Evolutionary conservation across 73 alveolate genomes (phyloP), one percentile per base, ranked within the genome.

Genomic region (Paramecium octaurelia): DNA sequence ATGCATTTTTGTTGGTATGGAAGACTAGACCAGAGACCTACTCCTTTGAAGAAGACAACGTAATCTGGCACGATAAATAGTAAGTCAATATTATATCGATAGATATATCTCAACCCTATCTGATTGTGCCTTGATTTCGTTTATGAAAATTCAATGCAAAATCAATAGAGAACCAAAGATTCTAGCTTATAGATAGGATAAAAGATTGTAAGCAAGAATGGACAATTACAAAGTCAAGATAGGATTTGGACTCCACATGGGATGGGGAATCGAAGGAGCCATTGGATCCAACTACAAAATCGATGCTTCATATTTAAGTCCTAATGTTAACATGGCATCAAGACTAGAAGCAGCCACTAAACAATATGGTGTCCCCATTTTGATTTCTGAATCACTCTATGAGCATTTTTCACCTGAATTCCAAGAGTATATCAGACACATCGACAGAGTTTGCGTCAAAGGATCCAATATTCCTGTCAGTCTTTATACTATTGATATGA

Each of bases 1-100:
- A 97, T 94, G 99, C 99, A 6, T 98, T 98, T 92, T 92, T 98
- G 58, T 93, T 98, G 70, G 99, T 97, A 10, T 97, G 99, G 99
- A 98, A 97, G 86, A 93, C 95, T 88, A 94, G 70, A 46, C 97
- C 96, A 6, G 98, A 93, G 89, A 93, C 92, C 1, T 80, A 80
- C 9, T 34, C 23, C 3, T 93, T 93, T 86, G 85, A 76, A 75
- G 93, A 94, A 68, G 99, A 97, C 59, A 96, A 96, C 54, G 89
- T 93, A 57, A 76, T 88, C 12, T 94, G 93, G 34, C 93, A 94
- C 84, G 95, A 95, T 29, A 86, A 80, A 23, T 40, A 91, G 84
- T 64, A 64, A 12, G 1, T 8, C 6, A 8, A 4, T 10, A 59
- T 20, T 9, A 20, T 9, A 31, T 31, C 0, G 31, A 11, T 64